A percentile compares a stretch with the other conserved stretches of the same genome.
Evolutionary conservation across 2,329 filamentous ascomycete species (phyloP).

Genomic region (Metarhizium robertsii): DNA sequence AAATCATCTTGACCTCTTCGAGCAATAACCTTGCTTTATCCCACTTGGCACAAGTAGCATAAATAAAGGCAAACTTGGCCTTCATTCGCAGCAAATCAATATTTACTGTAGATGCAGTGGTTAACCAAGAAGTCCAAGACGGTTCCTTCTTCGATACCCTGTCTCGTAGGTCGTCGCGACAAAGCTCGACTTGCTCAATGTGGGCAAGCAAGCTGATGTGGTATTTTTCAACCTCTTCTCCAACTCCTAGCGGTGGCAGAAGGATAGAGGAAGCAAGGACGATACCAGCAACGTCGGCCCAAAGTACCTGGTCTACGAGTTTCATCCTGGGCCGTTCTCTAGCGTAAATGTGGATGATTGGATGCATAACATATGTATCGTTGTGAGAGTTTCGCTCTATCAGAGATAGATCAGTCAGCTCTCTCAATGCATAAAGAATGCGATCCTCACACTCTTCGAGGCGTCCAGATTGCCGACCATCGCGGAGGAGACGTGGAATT

Average conservation of each 20-base stretch:
- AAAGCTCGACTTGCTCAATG: constrained; percentile 2
- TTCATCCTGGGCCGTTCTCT: constrained; percentile 1
- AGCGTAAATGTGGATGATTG: constrained; percentile 4
- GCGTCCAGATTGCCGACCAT: background rate
- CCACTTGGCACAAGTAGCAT: background rate
- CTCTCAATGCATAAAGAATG: background rate
- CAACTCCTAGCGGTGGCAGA: background rate
- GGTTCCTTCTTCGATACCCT: background rate
- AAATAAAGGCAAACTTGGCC: constrained; percentile 3
- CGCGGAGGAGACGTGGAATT: background rate
- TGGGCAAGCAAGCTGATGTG: constrained; percentile 4
- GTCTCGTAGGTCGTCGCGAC: background rate
- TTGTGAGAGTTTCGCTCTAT: background rate
- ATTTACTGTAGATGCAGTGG: background rate
- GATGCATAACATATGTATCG: constrained; percentile 6
- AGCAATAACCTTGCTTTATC: background rate
- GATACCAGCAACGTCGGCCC: constrained; percentile 2
- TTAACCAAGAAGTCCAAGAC: background rate
- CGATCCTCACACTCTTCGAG: background rate
- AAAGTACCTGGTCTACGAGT: constrained; percentile 2
- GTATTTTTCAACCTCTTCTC: background rate
- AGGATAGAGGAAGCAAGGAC: constrained; percentile 3
- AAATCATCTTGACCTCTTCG: background rate
- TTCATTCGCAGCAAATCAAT: background rate
- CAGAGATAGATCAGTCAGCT: background rate